Evolutionary conservation across 192 early-diverging fungal genomes (phyloP), one percentile per base, ranked within the genome.

Genomic region (Endogone sp.): DNA sequence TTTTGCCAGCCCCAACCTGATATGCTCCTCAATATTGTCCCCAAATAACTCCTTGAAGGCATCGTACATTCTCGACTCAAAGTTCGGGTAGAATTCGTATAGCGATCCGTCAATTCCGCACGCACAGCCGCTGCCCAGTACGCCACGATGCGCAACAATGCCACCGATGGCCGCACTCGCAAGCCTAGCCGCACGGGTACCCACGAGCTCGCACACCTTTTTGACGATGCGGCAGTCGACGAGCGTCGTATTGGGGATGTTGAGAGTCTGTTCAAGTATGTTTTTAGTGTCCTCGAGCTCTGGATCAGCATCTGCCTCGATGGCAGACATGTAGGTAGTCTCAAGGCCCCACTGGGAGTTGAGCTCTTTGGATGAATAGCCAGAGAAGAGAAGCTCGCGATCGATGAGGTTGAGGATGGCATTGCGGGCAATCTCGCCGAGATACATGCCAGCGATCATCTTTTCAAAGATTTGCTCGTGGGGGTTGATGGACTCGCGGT

Each of bases 371-470:
- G 88, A 87, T 56, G 76, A 81, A 44, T 81, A 69, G 49, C 92
- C 90, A 30, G 75, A 62, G 67, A 97, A 95, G 24, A 99, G 78
- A 23, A 94, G 74, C 26, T 90, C 85, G 66, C 88, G 89, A 70
- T 93, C 90, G 54, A 95, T 87, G 61, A 97, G 81, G 67, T 97
- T 84, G 57, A 94, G 71, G 21, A 97, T 60, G 63, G 91, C 84
- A 58, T 90, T 89, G 21, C 95, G 91, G 8, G 81, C 75, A 54
- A 99, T 89, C 68, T 99, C 95, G 66, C 97, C 97, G 16, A 99
- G 82, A 73, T 97, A 99, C 83, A 96, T 89, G 26, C 95, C 94
- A 16, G 93, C 93, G 62, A 99, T 95, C 82, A 95, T 86, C 83
- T 99, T 97, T 80, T 98, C 95, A 64, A 93, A 94, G 29, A 92